Base-by-base conservation (phyloP, 1,284 basidiomycete species). In the Ganoderma meredithae region DNA sequence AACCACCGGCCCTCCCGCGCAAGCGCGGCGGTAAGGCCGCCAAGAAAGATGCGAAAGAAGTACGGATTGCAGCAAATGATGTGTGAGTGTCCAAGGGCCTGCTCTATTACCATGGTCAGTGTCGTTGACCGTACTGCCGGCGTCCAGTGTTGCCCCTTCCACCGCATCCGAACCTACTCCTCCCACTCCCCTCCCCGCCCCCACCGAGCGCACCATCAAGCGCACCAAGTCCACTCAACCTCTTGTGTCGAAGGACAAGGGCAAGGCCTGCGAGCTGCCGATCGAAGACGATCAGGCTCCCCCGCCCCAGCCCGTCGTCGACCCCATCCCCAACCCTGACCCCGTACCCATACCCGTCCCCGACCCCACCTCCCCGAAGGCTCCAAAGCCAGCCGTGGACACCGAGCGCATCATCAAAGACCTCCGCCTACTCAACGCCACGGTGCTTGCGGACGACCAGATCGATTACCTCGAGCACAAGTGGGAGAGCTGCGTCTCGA, bases 21-120 rank as follows among this genome's bases (percentile, higher is more conserved):
- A 71, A 63, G 33, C 58, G 64, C 7, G 44, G 62, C 31, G 49
- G 61, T 40, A 67, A 65, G 65, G 65, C 65, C 22, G 41, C 52
- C 3, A 62, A 41, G 33, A 9, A 22, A 53, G 13, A 62, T 41
- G 5, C 40, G 19, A 55, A 41, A 39, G 12, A 40, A 25, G 60
- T 40, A 62, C 41, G 44, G 61, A 39, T 13, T 2, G 7, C 22
- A 13, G 44, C 22, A 22, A 44, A 44, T 13, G 58, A 41, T 19
- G 5, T 8, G 58, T 60, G 22, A 39, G 58, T 59, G n/a, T 33
- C 5, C 13, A 5, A 13, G 33, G 4, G 17, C 58, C 39, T 17
- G n/a, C n/a, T 3, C 22, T 15, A 10, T 60, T 36, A 36, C 4
- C 15, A 44, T 44, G 36, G 22, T 36, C n/a, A 19, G 8, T 27